Conservation (phyloP, 2,329 filamentous ascomycete species). For the Fusarium gaditjirri region DNA sequence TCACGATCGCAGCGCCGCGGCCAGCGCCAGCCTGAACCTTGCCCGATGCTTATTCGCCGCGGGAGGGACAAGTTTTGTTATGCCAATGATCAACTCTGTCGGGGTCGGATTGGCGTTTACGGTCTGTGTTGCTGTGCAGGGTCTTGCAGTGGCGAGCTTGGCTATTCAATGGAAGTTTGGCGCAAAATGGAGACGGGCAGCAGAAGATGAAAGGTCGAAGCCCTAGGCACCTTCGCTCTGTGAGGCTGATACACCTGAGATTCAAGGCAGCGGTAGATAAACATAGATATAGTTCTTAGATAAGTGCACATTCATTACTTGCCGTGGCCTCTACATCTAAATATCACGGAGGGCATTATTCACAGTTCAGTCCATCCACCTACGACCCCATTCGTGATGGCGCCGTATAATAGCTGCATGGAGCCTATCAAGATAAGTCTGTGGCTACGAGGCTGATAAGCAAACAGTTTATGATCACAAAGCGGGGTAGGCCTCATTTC, state of each 20-base stretch:
- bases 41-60: slow-evolving; percentile 63
- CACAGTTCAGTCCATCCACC: too few species aligned
- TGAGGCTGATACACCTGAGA: fast-evolving
- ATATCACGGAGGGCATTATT: too few species aligned
- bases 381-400: too few species aligned
- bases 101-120: slow-evolving; percentile 60
- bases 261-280: fast-evolving
- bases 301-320: too few species aligned
- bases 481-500: neutral
- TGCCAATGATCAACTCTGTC: slow-evolving; percentile 59
- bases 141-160: slow-evolving; percentile 51
- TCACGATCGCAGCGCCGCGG: slow-evolving; percentile 60
- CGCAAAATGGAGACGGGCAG: neutral
- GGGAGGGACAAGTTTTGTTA: slow-evolving; percentile 60
- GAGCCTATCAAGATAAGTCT: neutral
- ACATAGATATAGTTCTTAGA: fast-evolving
- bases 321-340: too few species aligned
- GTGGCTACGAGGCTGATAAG: fast-evolving
- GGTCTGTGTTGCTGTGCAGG: slow-evolving; percentile 55
- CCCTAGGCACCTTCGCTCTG: fast-evolving
- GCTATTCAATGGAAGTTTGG: neutral
- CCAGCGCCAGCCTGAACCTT: slow-evolving; percentile 64
- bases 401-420: too few species aligned
- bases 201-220: fast-evolving
- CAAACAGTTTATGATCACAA: neutral